A percentile compares a stretch with the other conserved stretches of the same genome.
phyloP scores from a whole-genome alignment of 495 filamentous ascomycete species.

The Aspergillus cavernicola region DNA sequence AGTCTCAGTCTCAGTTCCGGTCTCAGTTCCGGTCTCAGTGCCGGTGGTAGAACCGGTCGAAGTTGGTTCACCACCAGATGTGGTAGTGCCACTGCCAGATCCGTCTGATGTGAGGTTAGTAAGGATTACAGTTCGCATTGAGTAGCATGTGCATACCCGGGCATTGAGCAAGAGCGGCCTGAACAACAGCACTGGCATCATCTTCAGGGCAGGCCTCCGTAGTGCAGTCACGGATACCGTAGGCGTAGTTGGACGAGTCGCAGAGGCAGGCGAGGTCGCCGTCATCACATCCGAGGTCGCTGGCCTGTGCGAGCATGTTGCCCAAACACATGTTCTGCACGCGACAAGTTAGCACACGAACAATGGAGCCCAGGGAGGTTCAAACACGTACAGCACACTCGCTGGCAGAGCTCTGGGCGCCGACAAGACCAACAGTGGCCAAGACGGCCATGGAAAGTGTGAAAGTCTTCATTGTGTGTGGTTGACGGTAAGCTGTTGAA shows the following conservation, averaged over 20 bases:
- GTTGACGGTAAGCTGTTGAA: not conserved
- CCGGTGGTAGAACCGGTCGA: slow-evolving; percentile 11
- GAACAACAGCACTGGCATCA: slow-evolving; percentile 35
- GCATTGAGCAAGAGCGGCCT: slow-evolving; percentile 35
- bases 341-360: not conserved
- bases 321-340: slow-evolving; percentile 62
- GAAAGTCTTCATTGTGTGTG: slow-evolving; percentile 42
- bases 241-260: slow-evolving; percentile 60
- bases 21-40: slow-evolving; percentile 18
- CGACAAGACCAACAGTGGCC: slow-evolving; percentile 28
- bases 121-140: not conserved
- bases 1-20: slow-evolving; percentile 15
- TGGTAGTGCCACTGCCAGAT: slow-evolving; percentile 19
- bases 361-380: no score
- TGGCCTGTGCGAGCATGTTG: slow-evolving; percentile 67
- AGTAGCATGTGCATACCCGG: slow-evolving; percentile 16
- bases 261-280: slow-evolving; percentile 68
- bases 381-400: slow-evolving; percentile 43
- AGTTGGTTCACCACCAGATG: slow-evolving; percentile 20
- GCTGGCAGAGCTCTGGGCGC: slow-evolving; percentile 28
- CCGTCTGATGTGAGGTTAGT: not conserved
- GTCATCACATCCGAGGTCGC: slow-evolving; percentile 53
- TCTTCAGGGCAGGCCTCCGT: slow-evolving; percentile 56
- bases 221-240: slow-evolving; percentile 79
- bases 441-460: slow-evolving; percentile 34